Evolutionary conservation across 2,329 filamentous ascomycete species (phyloP), one percentile per base, ranked within the genome.

Genomic region (Ascochyta fabae): DNA sequence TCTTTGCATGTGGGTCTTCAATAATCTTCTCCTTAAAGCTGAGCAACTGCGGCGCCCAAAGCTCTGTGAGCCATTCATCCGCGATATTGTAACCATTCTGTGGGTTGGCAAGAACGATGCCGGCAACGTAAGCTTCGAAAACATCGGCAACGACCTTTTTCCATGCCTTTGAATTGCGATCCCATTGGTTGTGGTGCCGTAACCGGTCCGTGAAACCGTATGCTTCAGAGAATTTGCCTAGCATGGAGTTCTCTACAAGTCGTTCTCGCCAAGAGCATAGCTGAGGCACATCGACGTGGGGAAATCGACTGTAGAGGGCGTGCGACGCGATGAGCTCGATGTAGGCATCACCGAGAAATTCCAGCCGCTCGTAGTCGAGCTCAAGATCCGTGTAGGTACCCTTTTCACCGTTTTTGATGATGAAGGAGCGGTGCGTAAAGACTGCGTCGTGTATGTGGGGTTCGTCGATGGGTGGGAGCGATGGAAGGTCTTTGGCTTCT

Each of bases 121-220:
- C 93, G 8, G 90, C 93, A 15, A 96, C 85, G 65, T 96, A 97
- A 0, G 94, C 90, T 73, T 98, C 94, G 66, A 97, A 96, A 16
- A 97, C 83, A 70, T 98, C 94, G 8, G 88, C 93, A 52, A 90
- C 81, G 9, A 92, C 86, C 74, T 97, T 97, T 13, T 79, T 83
- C 68, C 48, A 77, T 48, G 29, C 70, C 66, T 66, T 74, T 22
- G 56, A 66, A 39, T 67, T 66, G 10, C 60, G 56, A 48, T 76
- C 66, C 60, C 60, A 65, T 42, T 73, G 51, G 13, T 70, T 68
- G 5, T 67, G 70, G 83, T 88, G 78, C 26, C 80, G 81, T 7
- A 90, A 83, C 29, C 82, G 84, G 64, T 84, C 80, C 44, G 90
- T 84, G 62, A 97, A 84, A 0, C 84, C 85, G 71, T 96, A 98